Evolutionary conservation across 225 moss, liverwort and hornwort species (phyloP).

Genomic region (Rhytidiadelphus loreus): DNA sequence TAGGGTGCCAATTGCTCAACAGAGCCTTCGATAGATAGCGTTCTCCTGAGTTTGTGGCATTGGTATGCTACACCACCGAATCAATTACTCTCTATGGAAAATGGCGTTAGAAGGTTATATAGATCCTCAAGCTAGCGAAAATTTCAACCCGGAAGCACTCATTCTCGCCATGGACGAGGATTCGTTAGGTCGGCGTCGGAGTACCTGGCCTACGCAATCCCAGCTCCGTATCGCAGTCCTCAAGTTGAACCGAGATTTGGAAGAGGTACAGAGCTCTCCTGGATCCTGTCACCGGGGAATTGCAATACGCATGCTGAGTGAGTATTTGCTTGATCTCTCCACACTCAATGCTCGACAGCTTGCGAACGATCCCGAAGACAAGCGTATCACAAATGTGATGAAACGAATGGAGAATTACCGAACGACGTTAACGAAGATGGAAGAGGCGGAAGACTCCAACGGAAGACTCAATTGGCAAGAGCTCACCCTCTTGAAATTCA

Average conservation of each 20-base stretch:
- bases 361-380: background rate
- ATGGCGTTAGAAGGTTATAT: background rate
- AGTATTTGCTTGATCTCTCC: conserved; percentile 9
- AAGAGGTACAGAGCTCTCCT: background rate
- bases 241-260: conserved; percentile 12
- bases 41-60: background rate
- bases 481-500: background rate
- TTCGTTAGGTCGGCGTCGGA: background rate
- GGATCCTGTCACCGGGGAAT: background rate
- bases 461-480: conserved; percentile 9
- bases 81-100: background rate
- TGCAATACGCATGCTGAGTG: conserved; percentile 16
- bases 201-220: background rate
- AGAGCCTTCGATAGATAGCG: background rate
- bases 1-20: background rate
- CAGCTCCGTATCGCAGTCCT: conserved; percentile 7
- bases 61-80: background rate
- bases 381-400: background rate
- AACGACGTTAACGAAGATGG: conserved; percentile 2
- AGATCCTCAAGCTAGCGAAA: background rate
- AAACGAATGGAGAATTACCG: conserved; percentile 1
- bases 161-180: background rate
- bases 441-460: background rate
- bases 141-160: background rate
- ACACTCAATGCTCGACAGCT: background rate